Percentiles rank a stretch among this genome's conserved stretches.
Evolutionary conservation across 2,329 filamentous ascomycete species (phyloP).

Genomic region (Cytospora chrysosperma): DNA sequence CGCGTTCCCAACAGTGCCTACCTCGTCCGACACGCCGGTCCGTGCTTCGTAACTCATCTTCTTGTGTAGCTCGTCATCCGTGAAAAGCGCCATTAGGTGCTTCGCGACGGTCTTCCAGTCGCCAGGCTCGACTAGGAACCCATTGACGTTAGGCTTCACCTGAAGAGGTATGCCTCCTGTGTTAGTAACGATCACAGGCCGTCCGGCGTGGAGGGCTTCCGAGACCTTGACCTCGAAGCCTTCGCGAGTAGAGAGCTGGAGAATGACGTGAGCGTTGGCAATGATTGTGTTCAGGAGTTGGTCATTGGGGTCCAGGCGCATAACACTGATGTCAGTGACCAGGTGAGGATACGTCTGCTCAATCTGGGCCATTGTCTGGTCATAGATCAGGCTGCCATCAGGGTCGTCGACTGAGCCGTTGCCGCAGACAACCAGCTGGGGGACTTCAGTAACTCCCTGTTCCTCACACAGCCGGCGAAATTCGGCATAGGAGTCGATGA

Average conservation of each 20-base stretch:
- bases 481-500: constrained; percentile 72
- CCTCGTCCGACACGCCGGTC: constrained; percentile 73
- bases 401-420: constrained; percentile 82
- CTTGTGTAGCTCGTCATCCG: constrained; percentile 61
- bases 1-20: constrained; percentile 77
- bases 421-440: constrained; percentile 75
- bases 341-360: constrained; percentile 62
- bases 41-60: constrained; percentile 65
- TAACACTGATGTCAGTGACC: constrained; percentile 66
- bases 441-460: constrained; percentile 50
- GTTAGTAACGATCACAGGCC: constrained; percentile 72
- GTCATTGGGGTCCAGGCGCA: constrained; percentile 75
- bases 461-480: constrained; percentile 63
- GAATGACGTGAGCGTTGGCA: constrained; percentile 67
- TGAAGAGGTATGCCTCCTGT: constrained; percentile 82
- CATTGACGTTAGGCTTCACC: constrained; percentile 68
- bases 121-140: constrained; percentile 70
- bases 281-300: constrained; percentile 77
- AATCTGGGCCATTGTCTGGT: constrained; percentile 67
- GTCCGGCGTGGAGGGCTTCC: constrained; percentile 77
- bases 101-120: constrained; percentile 69
- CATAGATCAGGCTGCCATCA: constrained; percentile 70
- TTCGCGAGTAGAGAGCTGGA: constrained; percentile 79
- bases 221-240: constrained; percentile 87
- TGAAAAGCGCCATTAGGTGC: constrained; percentile 66